phyloP scores from a whole-genome alignment of 1,139 yeast genomes.

The Diutina sp. region DNA sequence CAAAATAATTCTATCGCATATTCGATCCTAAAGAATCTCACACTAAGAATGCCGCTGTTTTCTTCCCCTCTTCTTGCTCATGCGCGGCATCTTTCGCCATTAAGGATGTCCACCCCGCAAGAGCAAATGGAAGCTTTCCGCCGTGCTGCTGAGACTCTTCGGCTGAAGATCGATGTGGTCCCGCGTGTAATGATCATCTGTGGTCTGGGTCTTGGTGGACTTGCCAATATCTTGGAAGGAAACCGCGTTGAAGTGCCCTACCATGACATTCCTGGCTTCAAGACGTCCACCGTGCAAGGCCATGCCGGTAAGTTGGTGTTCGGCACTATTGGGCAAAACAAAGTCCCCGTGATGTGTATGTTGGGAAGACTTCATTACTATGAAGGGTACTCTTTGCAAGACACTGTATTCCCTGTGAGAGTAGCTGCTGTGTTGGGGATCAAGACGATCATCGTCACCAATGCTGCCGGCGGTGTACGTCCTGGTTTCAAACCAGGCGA shows the following conservation, averaged over 20 bases:
- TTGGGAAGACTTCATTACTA: constrained; percentile 87
- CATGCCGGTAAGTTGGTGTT: constrained; percentile 77
- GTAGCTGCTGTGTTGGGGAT: constrained; percentile 57
- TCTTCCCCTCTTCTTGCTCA: not conserved
- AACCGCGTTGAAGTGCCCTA: constrained; percentile 44
- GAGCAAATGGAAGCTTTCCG: constrained; percentile 8
- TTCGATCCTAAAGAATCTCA: too few species aligned
- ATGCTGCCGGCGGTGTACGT: constrained; percentile 91
- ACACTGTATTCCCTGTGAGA: constrained; percentile 79
- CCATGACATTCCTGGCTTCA: constrained; percentile 66
- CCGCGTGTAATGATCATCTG: constrained; percentile 75
- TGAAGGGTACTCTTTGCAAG: constrained; percentile 75
- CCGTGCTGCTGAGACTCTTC: constrained; percentile 11
- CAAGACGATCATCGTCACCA: constrained; percentile 59
- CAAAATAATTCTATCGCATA: too few species aligned
- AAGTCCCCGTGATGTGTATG: constrained; percentile 83
- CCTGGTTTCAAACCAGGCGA: constrained; percentile 65
- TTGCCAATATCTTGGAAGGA: constrained; percentile 40
- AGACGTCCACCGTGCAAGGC: constrained; percentile 74
- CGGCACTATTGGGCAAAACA: constrained; percentile 58
- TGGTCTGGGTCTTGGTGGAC: constrained; percentile 91
- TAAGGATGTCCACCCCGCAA: not conserved
- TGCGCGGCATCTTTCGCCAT: not conserved
- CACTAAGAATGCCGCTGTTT: too few species aligned
- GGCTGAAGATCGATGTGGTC: constrained; percentile 6